Conservation (phyloP, 495 filamentous ascomycete species). For the Penicillium salamii region DNA sequence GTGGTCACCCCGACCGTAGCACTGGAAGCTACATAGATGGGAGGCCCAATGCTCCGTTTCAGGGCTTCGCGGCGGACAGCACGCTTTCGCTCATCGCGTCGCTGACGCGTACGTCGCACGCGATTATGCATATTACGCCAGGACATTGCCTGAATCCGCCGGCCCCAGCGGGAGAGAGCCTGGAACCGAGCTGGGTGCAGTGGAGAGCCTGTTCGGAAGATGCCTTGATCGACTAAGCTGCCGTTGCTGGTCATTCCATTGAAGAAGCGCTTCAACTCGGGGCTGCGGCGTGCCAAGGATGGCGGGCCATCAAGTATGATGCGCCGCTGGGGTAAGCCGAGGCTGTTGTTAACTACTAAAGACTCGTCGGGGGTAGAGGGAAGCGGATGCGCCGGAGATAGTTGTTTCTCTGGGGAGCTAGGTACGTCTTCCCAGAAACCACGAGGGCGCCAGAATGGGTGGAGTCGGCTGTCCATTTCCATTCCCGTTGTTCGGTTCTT, state of each 20-base stretch:
- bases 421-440: conserved; percentile 64
- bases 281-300: conserved; percentile 39
- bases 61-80: conserved; percentile 65
- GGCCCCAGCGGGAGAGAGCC: conserved; percentile 45
- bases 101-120: conserved; percentile 57
- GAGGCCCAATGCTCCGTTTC: conserved; percentile 61
- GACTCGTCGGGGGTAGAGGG: conserved; percentile 24
- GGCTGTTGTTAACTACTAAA: conserved; percentile 46
- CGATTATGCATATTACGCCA: conserved; percentile 51
- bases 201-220: conserved; percentile 32
- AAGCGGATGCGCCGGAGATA: conserved; percentile 3
- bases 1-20: conserved; percentile 13
- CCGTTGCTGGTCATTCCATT: conserved; percentile 31
- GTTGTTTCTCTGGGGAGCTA: conserved; percentile 31
- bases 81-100: conserved; percentile 49
- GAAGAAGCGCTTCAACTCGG: conserved; percentile 29
- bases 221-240: conserved; percentile 28
- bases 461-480: conserved; percentile 55
- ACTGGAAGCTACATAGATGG: conserved; percentile 34
- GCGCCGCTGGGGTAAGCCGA: conserved; percentile 54
- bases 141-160: conserved; percentile 53
- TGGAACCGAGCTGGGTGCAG: conserved; percentile 35
- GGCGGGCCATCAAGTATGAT: conserved; percentile 41
- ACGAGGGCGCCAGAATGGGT: conserved; percentile 80
- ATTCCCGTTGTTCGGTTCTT: conserved; percentile 44